A percentile compares a stretch with the other conserved stretches of the same genome.
Evolutionary conservation across 768 basidiomycete genomes (phyloP).

Genomic region (Daedaleopsis sinensis): DNA sequence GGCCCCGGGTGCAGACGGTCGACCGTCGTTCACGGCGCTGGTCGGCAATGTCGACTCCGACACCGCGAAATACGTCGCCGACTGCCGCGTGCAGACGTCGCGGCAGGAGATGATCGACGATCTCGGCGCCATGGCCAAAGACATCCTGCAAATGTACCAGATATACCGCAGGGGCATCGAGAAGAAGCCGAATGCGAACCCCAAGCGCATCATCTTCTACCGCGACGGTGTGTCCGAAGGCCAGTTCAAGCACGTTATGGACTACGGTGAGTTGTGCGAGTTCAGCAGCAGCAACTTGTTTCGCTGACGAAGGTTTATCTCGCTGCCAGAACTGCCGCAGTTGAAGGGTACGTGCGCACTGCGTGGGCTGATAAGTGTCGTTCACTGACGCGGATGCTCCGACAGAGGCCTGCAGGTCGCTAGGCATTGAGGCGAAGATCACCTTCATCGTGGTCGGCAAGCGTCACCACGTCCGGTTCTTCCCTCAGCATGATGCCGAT

Average conservation of each 20-base stretch:
- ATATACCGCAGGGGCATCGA: conserved; percentile 58
- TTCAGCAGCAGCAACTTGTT: not conserved
- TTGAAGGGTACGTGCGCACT: conserved; percentile 17
- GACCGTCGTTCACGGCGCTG: conserved; percentile 80
- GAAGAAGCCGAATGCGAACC: conserved; percentile 46
- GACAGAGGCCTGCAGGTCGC: conserved; percentile 62
- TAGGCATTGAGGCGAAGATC: conserved; percentile 64
- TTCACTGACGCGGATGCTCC: conserved; percentile 1
- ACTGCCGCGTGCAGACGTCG: conserved; percentile 65
- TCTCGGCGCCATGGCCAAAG: conserved; percentile 59
- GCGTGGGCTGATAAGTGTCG: not conserved
- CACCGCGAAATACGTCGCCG: conserved; percentile 69
- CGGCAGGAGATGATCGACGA: conserved; percentile 80
- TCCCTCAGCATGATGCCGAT: conserved; percentile 59
- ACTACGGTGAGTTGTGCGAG: conserved; percentile 45
- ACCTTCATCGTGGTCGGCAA: conserved; percentile 84
- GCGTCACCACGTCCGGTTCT: conserved; percentile 69
- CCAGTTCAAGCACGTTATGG: conserved; percentile 51
- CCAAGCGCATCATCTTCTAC: conserved; percentile 77
- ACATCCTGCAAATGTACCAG: conserved; percentile 59
- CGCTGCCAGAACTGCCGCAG: conserved; percentile 18
- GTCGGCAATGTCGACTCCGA: conserved; percentile 81
- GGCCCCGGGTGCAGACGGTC: conserved; percentile 74
- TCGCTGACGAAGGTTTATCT: not conserved
- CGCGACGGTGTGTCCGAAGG: conserved; percentile 65